A percentile compares a stretch with the other conserved stretches of the same genome.
These are phyloP conservation scores for Tympanopsis confertula DNA, from an alignment of 2,329 filamentous ascomycete species.

Conservation along the genomic window DNA sequence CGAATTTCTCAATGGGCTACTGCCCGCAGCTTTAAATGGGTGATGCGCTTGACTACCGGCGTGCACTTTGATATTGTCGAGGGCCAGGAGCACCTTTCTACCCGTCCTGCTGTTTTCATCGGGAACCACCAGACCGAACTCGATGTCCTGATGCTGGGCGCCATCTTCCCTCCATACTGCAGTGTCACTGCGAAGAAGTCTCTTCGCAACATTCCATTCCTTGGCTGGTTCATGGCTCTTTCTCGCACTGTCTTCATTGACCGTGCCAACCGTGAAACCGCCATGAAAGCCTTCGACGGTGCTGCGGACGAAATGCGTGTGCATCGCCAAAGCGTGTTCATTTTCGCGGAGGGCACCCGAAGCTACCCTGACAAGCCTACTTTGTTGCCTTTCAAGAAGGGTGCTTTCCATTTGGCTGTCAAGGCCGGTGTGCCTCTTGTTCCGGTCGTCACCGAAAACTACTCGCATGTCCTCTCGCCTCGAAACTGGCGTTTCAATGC, in stretches of 20 bases:
- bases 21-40: slow-evolving; percentile 67
- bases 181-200: slow-evolving; percentile 86
- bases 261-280: slow-evolving; percentile 70
- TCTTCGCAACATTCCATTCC: slow-evolving; percentile 66
- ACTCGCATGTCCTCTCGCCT: slow-evolving; percentile 59
- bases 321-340: slow-evolving; percentile 66
- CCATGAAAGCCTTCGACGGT: slow-evolving; percentile 72
- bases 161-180: slow-evolving; percentile 82
- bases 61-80: slow-evolving; percentile 68
- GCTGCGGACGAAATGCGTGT: slow-evolving; percentile 70
- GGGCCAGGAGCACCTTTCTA: slow-evolving; percentile 20
- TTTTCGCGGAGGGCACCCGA: slow-evolving; percentile 86
- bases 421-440: slow-evolving; percentile 90
- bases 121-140: slow-evolving; percentile 95
- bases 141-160: slow-evolving; percentile 82
- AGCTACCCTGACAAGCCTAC: slow-evolving; percentile 74
- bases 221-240: slow-evolving; percentile 89
- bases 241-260: slow-evolving; percentile 93
- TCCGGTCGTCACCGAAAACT: slow-evolving; percentile 72
- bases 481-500: slow-evolving; percentile 53
- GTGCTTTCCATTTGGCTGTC: slow-evolving; percentile 89
- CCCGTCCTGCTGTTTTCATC: slow-evolving; percentile 77
- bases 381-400: slow-evolving; percentile 95
- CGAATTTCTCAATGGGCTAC: slow-evolving; percentile 77
- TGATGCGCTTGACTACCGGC: slow-evolving; percentile 66